A percentile compares a stretch with the other conserved stretches of the same genome.
Conservation (phyloP, 2,329 filamentous ascomycete species). For the Scedosporium dehoogii region DNA sequence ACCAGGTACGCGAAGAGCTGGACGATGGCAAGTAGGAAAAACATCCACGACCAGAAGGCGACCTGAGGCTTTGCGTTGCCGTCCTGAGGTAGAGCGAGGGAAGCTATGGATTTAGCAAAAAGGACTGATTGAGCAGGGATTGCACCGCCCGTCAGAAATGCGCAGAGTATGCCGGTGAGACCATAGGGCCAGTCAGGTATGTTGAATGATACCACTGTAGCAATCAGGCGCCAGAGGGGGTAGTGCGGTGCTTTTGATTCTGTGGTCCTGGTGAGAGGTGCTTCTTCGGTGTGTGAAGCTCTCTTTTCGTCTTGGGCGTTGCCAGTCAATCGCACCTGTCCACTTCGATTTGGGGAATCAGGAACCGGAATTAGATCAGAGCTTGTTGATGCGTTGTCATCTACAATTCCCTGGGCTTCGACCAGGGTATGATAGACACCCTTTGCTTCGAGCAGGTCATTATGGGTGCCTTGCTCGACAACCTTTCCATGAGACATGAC, state of each 20-base stretch:
- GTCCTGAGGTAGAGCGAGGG: slow-evolving; percentile 9
- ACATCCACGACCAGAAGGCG: slow-evolving; percentile 16
- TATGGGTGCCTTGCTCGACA: neutral
- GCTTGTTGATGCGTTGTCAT: slow-evolving; percentile 16
- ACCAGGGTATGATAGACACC: slow-evolving; percentile 23
- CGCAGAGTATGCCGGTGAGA: slow-evolving; percentile 25
- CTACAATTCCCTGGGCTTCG: slow-evolving; percentile 28
- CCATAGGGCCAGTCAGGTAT: slow-evolving; percentile 13
- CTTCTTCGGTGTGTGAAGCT: neutral
- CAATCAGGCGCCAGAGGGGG: slow-evolving; percentile 14
- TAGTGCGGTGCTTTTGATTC: slow-evolving; percentile 3
- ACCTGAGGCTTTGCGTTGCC: slow-evolving; percentile 12
- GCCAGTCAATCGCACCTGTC: neutral
- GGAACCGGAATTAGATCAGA: slow-evolving; percentile 12
- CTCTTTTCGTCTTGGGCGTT: slow-evolving; percentile 3
- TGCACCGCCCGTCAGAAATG: slow-evolving; percentile 13
- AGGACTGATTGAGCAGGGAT: slow-evolving; percentile 20
- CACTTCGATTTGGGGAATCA: slow-evolving; percentile 8
- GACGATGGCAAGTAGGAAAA: slow-evolving; percentile 41
- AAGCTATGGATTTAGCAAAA: slow-evolving; percentile 16
- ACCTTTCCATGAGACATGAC: neutral
- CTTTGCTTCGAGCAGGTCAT: neutral
- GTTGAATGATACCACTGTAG: slow-evolving; percentile 25
- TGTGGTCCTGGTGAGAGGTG: slow-evolving; percentile 1
- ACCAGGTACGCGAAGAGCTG: slow-evolving; percentile 32